Conservation (phyloP, 2,329 filamentous ascomycete species). For the Cephalotrichum gorgonifer region DNA sequence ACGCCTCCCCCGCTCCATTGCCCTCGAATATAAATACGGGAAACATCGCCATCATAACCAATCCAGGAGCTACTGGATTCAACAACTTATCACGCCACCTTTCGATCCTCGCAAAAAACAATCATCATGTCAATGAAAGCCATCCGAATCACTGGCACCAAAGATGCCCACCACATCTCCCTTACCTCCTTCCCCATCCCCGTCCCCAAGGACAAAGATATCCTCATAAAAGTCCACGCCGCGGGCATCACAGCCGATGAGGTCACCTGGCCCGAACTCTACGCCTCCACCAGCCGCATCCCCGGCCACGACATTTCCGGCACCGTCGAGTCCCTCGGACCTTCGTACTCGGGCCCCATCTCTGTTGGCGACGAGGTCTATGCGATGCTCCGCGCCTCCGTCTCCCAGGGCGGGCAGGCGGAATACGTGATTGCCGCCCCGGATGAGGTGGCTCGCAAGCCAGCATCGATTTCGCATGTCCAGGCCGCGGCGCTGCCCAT, state of each 20-base stretch:
- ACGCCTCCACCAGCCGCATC: slow-evolving; percentile 15
- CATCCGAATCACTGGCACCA: slow-evolving; percentile 18
- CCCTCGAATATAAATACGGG: background rate
- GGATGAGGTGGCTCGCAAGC: slow-evolving; percentile 13
- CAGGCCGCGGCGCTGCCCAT: slow-evolving; percentile 20
- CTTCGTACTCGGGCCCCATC: slow-evolving; percentile 12
- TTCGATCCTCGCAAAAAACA: background rate
- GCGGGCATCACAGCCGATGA: slow-evolving; percentile 24
- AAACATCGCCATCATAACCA: background rate
- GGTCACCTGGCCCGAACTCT: slow-evolving; percentile 21
- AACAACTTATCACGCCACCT: background rate
- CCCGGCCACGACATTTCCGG: slow-evolving; percentile 26
- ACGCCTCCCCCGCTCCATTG: no score
- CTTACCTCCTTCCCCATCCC: slow-evolving; percentile 12
- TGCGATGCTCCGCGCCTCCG: slow-evolving; percentile 15
- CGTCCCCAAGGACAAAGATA: slow-evolving; percentile 5
- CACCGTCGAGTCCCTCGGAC: slow-evolving; percentile 15
- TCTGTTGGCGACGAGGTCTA: slow-evolving; percentile 14
- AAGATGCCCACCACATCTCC: slow-evolving; percentile 9
- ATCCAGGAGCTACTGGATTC: background rate
- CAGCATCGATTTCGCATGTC: slow-evolving; percentile 11
- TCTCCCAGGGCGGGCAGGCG: slow-evolving; percentile 15
- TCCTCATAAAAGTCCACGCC: slow-evolving; percentile 20
- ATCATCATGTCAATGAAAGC: slow-evolving; percentile 19
- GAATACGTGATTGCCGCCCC: slow-evolving; percentile 15